Conservation (phyloP, 352 stramenopile genomes). For the Phytophthora syringae region DNA sequence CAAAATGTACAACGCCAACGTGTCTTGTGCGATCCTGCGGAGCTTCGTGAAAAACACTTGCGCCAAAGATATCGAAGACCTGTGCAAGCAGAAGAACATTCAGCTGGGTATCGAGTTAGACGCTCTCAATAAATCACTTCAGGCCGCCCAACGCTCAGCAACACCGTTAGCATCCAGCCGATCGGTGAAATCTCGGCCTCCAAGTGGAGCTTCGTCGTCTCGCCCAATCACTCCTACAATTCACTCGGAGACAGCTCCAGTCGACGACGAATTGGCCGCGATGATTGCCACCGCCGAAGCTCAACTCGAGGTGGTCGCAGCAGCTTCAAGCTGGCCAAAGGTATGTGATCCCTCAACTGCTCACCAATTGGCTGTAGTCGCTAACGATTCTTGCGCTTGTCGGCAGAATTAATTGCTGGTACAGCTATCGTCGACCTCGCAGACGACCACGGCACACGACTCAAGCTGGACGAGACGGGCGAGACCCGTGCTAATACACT, state of each 20-base stretch:
- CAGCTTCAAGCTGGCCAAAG: conserved; percentile 59
- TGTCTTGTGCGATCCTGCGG: conserved; percentile 70
- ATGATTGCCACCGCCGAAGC: conserved; percentile 44
- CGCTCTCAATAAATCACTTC: conserved; percentile 48
- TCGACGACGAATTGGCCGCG: conserved; percentile 33
- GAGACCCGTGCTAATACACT: conserved; percentile 46
- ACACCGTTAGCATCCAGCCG: conserved; percentile 9
- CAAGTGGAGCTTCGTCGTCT: conserved; percentile 24
- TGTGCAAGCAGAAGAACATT: conserved; percentile 79
- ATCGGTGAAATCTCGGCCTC: conserved; percentile 21
- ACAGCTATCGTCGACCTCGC: conserved; percentile 57
- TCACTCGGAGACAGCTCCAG: conserved; percentile 4
- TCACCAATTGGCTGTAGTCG: too few relatives aligned
- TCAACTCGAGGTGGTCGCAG: conserved; percentile 58
- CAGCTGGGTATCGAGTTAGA: conserved; percentile 81
- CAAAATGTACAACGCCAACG: conserved; percentile 85
- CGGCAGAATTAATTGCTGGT: conserved; percentile 52
- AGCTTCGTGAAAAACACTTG: conserved; percentile 77
- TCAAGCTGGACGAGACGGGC: conserved; percentile 59
- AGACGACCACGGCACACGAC: conserved; percentile 45
- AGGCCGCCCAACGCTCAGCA: conserved; percentile 17
- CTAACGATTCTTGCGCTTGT: background rate
- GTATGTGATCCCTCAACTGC: too few relatives aligned
- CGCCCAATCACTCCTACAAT: conserved; percentile 23
- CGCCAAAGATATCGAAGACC: conserved; percentile 69